These are phyloP conservation scores for Chimonanthus salicifolius DNA, from an alignment of 164 flowering plant genomes.

Conservation along the genomic window DNA sequence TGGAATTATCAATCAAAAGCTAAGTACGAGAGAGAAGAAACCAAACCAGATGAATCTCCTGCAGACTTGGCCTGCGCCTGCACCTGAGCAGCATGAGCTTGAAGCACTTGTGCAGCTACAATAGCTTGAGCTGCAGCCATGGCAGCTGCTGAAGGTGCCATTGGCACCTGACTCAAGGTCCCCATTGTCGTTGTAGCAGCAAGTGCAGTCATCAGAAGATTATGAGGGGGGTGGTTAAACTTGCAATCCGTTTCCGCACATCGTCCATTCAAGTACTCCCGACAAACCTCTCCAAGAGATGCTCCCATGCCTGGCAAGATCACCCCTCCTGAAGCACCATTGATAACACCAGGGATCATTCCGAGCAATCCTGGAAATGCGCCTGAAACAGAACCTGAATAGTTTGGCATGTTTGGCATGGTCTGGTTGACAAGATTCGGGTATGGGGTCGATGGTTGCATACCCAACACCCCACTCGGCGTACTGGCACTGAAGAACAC, in stretches of 20 bases:
- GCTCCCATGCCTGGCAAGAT: constrained; percentile 95
- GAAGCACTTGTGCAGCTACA: constrained; percentile 97
- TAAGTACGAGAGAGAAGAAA: neutral
- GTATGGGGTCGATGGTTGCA: constrained; percentile 40
- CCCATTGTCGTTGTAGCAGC: constrained; percentile 85
- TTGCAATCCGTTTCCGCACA: constrained; percentile 83
- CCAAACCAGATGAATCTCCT: constrained; percentile 56
- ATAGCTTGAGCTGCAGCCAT: constrained; percentile 99
- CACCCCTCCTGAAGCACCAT: constrained; percentile 91
- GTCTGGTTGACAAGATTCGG: constrained; percentile 89
- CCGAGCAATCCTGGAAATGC: constrained; percentile 90
- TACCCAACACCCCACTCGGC: constrained; percentile 69
- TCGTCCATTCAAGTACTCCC: constrained; percentile 82
- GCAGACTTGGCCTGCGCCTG: constrained; percentile 73
- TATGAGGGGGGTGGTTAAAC: constrained; percentile 87
- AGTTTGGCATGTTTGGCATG: constrained; percentile 99
- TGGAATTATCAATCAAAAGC: neutral
- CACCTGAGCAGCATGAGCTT: constrained; percentile 92
- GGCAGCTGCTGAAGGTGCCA: constrained; percentile 99
- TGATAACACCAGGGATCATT: constrained; percentile 80
- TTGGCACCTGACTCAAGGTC: constrained; percentile 85
- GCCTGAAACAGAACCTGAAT: constrained; percentile 83
- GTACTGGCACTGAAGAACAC: constrained; percentile 89
- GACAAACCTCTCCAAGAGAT: constrained; percentile 87
- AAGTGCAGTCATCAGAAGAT: constrained; percentile 79